Conservation (phyloP, 2,329 filamentous ascomycete genomes). For the Periconia digitata region DNA sequence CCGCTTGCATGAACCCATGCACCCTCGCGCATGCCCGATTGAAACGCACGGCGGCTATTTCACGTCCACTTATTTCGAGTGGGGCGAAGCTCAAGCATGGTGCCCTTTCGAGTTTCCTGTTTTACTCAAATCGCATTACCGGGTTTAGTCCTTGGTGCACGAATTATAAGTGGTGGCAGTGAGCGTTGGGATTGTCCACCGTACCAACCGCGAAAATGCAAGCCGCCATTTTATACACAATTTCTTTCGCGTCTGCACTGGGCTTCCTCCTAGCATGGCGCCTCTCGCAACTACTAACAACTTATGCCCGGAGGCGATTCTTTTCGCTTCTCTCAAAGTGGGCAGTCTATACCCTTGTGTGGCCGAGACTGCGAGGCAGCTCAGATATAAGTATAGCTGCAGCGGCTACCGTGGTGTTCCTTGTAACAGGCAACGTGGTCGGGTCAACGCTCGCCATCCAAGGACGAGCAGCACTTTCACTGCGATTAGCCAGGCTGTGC, state of each 20-base stretch:
- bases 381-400: neutral
- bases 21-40: neutral
- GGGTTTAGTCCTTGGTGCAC: neutral
- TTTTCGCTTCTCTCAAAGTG: conserved; percentile 1
- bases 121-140: neutral
- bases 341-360: conserved; percentile 2
- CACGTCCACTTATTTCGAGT: neutral
- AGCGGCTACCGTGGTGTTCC: neutral
- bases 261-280: neutral
- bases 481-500: conserved; percentile 1
- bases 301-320: neutral
- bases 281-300: neutral
- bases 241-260: neutral
- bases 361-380: neutral
- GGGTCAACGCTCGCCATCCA: neutral
- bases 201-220: neutral
- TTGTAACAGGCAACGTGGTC: neutral
- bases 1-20: no score
- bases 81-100: neutral
- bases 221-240: neutral
- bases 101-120: neutral
- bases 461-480: neutral
- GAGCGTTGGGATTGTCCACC: neutral
- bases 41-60: neutral
- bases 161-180: neutral